Conservation (phyloP, 192 early-diverging fungal species). For the Geranomyces variabilis region DNA sequence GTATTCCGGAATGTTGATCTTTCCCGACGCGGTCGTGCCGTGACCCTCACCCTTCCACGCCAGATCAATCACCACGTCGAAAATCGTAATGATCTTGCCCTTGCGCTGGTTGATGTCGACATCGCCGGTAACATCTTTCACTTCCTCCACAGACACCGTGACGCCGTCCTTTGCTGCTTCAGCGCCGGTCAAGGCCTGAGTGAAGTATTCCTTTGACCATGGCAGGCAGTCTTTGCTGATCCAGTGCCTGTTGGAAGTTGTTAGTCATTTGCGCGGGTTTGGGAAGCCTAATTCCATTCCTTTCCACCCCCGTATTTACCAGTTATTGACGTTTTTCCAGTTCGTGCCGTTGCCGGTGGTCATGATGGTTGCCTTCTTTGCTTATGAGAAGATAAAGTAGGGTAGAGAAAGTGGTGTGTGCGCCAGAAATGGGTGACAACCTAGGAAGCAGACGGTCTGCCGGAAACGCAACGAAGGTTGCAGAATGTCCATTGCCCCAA, state of each 20-base stretch:
- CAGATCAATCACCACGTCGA: slow-evolving; percentile 79
- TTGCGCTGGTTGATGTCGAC: slow-evolving; percentile 94
- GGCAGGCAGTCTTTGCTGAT: slow-evolving; percentile 90
- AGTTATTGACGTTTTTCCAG: slow-evolving; percentile 58
- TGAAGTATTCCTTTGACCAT: slow-evolving; percentile 88
- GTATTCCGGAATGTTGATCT: slow-evolving; percentile 84
- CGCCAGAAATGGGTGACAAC: too few species aligned
- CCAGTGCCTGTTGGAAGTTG: slow-evolving; percentile 62
- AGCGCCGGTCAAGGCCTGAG: slow-evolving; percentile 61
- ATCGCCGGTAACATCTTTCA: slow-evolving; percentile 79
- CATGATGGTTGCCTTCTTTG: not conserved
- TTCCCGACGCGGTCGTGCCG: slow-evolving; percentile 70
- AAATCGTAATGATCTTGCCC: slow-evolving; percentile 93
- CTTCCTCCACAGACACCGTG: slow-evolving; percentile 58
- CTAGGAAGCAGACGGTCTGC: too few species aligned
- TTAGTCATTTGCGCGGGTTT: not conserved
- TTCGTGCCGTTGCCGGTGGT: slow-evolving; percentile 32
- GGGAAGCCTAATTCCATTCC: not conserved
- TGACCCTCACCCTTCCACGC: slow-evolving; percentile 64
- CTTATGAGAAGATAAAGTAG: too few species aligned
- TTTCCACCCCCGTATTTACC: slow-evolving; percentile 17
- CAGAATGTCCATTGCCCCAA: too few species aligned
- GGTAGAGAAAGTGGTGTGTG: too few species aligned
- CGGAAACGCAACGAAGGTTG: too few species aligned
- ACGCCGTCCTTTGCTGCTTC: slow-evolving; percentile 58